Base-by-base conservation (phyloP, 306 rosid genomes). In the Cercis canadensis region DNA sequence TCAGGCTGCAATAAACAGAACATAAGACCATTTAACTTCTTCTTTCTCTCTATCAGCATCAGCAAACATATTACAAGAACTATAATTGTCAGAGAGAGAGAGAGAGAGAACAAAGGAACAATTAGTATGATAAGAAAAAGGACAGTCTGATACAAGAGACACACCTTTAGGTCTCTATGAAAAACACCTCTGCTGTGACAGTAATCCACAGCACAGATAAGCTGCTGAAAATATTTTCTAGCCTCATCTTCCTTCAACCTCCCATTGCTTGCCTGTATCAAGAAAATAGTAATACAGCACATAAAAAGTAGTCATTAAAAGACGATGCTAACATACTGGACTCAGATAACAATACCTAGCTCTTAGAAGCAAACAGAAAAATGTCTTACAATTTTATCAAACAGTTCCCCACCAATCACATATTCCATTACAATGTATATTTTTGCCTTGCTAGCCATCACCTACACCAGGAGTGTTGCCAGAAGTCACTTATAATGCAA, bases 141-240 rank as follows among this genome's bases (percentile, higher is more conserved):
- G 53, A 47, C 5, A 61, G 31, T 21, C 47, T 9, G n/a, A 53
- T 11, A 60, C 10, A 45, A 80, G 64, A 50, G 70, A 50, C 33
- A 18, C 70, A 89, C 98, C 97, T 90, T 94, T 50, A 90, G 81
- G 77, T 90, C 97, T 71, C 98, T 86, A 72, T 94, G 98, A 74
- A 54, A 94, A 76, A 94, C 98, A 64, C 97, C 95, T 86, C 97
- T 86, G 75, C 98, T 90, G 68, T 94, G 98, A 79, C 97, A 90
- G 64, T 94, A 94, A 80, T 89, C 97, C 75, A 90, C 97, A 11
- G 97, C 97, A 78, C 89, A 87, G 56, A 90, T 84, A 57, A 94
- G 97, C 81, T 90, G 95, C 82, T 94, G 98, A 78, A 94, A 94
- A 67, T 87, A 94, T 70, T 89, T 90, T 72, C 98, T 89, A 52